These are phyloP conservation scores for Fusarium liriodendri DNA, from an alignment of 2,329 filamentous ascomycete species.

Conservation along the genomic window DNA sequence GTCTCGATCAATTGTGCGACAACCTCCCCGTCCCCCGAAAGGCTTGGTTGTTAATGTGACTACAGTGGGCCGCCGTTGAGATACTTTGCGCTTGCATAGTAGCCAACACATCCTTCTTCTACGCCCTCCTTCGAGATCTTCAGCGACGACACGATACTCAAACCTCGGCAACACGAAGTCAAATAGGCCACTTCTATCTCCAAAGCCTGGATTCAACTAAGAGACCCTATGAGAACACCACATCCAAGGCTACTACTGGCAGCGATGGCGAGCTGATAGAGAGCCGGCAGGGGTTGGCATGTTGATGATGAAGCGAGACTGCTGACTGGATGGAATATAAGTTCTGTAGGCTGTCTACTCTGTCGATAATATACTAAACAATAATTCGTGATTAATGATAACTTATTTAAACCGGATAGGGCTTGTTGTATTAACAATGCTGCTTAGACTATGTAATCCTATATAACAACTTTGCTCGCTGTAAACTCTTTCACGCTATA, in stretches of 20 bases:
- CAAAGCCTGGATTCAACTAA: neutral
- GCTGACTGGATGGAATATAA: neutral
- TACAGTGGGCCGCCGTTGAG: conserved; percentile 48
- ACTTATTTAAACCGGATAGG: neutral
- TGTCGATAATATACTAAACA: neutral
- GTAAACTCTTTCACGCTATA: neutral
- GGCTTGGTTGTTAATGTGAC: neutral
- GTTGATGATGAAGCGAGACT: neutral
- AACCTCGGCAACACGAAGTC: neutral
- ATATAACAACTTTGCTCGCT: neutral
- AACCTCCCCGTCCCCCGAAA: neutral
- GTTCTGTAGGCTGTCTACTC: neutral
- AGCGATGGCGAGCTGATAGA: neutral
- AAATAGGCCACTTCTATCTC: conserved; percentile 6
- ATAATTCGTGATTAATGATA: neutral
- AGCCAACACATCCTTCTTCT: conserved; percentile 47
- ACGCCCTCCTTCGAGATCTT: conserved; percentile 43
- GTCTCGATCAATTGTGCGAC: conserved; percentile 45
- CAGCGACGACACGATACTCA: conserved; percentile 39
- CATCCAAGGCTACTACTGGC: neutral
- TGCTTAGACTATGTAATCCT: neutral
- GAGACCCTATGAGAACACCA: neutral
- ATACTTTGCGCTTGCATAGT: conserved; percentile 48
- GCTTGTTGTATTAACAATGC: neutral
- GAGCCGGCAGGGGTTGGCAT: neutral